A percentile compares a stretch with the other conserved stretches of the same genome.
phyloP scores from a whole-genome alignment of 805 yeast species.

The Candida jianshihensis region DNA sequence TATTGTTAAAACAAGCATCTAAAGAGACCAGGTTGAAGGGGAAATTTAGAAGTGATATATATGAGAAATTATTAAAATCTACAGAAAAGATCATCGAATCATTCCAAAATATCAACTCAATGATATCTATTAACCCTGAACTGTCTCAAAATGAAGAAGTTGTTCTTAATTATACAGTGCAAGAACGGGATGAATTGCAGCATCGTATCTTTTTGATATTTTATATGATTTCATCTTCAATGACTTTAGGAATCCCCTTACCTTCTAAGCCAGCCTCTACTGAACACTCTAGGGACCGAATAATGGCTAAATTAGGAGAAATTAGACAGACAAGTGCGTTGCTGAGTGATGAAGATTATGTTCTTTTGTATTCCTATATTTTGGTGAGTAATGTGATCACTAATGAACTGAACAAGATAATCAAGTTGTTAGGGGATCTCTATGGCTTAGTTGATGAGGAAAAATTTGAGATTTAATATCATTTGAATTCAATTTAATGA shows the following conservation, averaged over 20 bases:
- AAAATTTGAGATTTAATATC: slow-evolving; percentile 14
- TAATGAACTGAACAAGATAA: slow-evolving; percentile 54
- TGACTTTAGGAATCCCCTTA: slow-evolving; percentile 68
- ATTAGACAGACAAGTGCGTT: slow-evolving; percentile 34
- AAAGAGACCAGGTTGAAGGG: slow-evolving; percentile 73
- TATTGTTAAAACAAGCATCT: slow-evolving; percentile 62
- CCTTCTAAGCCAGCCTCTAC: slow-evolving; percentile 76
- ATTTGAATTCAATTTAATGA: background rate
- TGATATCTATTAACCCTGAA: slow-evolving; percentile 55
- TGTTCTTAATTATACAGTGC: slow-evolving; percentile 45
- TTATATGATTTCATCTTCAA: slow-evolving; percentile 72
- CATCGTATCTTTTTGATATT: slow-evolving; percentile 68
- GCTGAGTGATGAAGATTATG: slow-evolving; percentile 64
- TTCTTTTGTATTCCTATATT: slow-evolving; percentile 66
- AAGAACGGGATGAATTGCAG: slow-evolving; percentile 63
- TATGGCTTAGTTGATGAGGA: slow-evolving; percentile 53
- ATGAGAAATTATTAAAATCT: slow-evolving; percentile 40
- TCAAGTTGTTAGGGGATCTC: slow-evolving; percentile 46
- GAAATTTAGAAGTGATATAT: slow-evolving; percentile 49
- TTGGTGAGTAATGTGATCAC: slow-evolving; percentile 64
- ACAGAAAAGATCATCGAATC: slow-evolving; percentile 69
- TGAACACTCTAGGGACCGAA: slow-evolving; percentile 62
- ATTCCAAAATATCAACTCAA: slow-evolving; percentile 62
- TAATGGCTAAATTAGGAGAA: slow-evolving; percentile 58
- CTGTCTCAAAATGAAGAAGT: slow-evolving; percentile 46